Base-by-base conservation (phyloP, 108 stramenopile species). In the Epithemia pelagica region DNA sequence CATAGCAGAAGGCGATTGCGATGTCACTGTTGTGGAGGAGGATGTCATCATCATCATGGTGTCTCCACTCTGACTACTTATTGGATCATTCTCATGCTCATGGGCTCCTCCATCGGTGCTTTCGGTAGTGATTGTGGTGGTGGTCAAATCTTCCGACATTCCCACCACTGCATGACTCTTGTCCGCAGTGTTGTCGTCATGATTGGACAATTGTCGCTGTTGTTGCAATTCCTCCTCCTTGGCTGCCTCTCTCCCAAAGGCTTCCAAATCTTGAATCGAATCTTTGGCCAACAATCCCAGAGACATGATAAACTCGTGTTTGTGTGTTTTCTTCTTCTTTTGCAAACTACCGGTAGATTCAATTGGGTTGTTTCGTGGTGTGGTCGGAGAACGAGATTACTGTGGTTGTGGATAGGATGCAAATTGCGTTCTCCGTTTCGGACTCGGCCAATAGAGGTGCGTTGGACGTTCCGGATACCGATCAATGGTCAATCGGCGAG, bases 181-280 rank as follows among this genome's bases (percentile, higher is more conserved):
- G 37, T 46, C 15, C 10, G 5, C 5, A 15, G 5, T 46, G 37
- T 46, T 46, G 37, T 10, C 5, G 15, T 46, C 15, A 15, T 46
- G 5, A 15, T 46, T 46, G n/a, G n/a, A n/a, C n/a, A n/a, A n/a
- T n/a, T n/a, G n/a, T 5, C 15, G 15, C 10, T 46, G 5, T 46
- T 5, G 10, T 5, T 46, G 5, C 10, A 10, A 10, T 10, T 46
- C 5, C 15, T 46, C 37, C 37, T 46, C 37, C 37, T 46, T 46
- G 37, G 37, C 74, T 30, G 30, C 55, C 61, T 76, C 66, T 21
- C 46, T 26, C 8, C 56, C 73, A 58, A 80, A 30, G 29, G 68
- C 66, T 30, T 74, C 69, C 61, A 80, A 66, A 56, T 80, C 72
- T 53, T 76, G 66, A 67, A 80, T 80, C 33, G 79, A 80, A 60